Conservation (phyloP, 2,329 filamentous ascomycete species). For the Aspergillus pseudoterreus region DNA sequence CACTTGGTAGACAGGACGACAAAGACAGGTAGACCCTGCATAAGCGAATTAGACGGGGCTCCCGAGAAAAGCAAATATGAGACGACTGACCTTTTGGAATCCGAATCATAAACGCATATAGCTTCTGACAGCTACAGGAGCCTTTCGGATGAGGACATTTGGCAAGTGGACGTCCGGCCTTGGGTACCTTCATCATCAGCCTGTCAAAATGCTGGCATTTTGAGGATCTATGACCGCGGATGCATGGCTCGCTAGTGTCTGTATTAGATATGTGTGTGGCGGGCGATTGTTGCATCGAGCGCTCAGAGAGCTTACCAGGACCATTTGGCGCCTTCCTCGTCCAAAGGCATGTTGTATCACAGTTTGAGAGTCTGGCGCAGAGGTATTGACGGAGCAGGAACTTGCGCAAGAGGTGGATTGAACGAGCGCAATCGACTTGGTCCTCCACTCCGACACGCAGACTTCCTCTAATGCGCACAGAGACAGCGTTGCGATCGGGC, state of each 20-base stretch:
- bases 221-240: conserved; percentile 47
- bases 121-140: conserved; percentile 40
- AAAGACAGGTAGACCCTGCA: conserved; percentile 38
- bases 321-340: conserved; percentile 45
- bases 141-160: conserved; percentile 46
- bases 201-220: conserved; percentile 49
- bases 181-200: conserved; percentile 49
- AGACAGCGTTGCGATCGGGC: too few relatives aligned
- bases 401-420: neutral
- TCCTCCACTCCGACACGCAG: too few relatives aligned
- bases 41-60: conserved; percentile 8
- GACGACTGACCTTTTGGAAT: conserved; percentile 39
- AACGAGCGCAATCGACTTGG: too few relatives aligned
- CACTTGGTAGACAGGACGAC: conserved; percentile 40
- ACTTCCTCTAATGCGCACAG: too few relatives aligned
- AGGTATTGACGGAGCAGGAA: conserved; percentile 1
- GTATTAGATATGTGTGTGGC: too few relatives aligned
- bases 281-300: too few relatives aligned
- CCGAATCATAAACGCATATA: conserved; percentile 43
- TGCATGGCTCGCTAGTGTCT: conserved; percentile 42
- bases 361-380: neutral
- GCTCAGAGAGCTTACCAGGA: conserved; percentile 35
- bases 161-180: conserved; percentile 45
- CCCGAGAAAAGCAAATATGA: neutral
- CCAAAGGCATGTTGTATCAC: conserved; percentile 37